Evolutionary conservation across 1,284 basidiomycete species (phyloP).

Genomic region (Pyrrhoderma lamaoense): DNA sequence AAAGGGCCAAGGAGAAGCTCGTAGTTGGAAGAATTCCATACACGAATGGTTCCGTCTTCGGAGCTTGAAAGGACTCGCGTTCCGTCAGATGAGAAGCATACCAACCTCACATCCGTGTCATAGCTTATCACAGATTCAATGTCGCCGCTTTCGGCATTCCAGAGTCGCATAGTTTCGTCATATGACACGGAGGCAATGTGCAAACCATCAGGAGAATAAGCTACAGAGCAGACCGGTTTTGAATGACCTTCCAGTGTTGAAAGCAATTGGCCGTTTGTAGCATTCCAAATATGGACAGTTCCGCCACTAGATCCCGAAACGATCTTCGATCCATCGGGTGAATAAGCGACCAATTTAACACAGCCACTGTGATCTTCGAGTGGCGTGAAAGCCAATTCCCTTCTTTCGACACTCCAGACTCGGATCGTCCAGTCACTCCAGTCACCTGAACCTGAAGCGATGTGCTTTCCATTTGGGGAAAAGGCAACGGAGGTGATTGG

Average conservation of each 20-base stretch:
- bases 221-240: background rate
- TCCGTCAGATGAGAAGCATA: conserved; percentile 5
- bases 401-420: background rate
- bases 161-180: background rate
- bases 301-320: conserved; percentile 63
- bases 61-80: background rate
- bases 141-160: background rate
- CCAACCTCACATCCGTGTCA: background rate
- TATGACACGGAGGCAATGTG: background rate
- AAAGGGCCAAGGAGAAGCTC: too few species aligned
- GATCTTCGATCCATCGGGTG: conserved; percentile 1
- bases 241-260: background rate
- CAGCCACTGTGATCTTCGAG: too few species aligned
- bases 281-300: conserved; percentile 89
- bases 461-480: background rate
- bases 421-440: background rate
- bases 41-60: background rate
- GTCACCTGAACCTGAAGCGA: background rate
- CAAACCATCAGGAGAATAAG: background rate
- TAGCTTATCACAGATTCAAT: too few species aligned
- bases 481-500: background rate
- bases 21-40: background rate
- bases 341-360: background rate
- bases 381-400: too few species aligned
- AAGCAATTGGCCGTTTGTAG: conserved; percentile 58